Evolutionary conservation across 2,329 filamentous ascomycete genomes (phyloP).

Genomic region (Fusarium coffeatum): DNA sequence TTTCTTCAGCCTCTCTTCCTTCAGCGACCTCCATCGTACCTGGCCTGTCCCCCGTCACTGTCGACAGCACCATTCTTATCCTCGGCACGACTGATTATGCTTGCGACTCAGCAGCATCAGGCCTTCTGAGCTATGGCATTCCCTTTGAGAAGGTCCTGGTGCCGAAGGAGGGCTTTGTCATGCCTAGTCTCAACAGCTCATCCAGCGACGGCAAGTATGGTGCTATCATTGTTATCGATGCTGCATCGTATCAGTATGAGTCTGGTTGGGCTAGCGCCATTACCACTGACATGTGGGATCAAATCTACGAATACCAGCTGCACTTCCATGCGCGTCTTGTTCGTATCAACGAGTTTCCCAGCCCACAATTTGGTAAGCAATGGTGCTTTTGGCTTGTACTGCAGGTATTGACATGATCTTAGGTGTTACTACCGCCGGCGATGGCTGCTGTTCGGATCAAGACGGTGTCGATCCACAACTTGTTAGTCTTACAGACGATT

Average conservation of each 20-base stretch:
- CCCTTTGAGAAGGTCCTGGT: conserved; percentile 26
- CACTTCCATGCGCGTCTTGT: conserved; percentile 32
- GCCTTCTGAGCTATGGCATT: conserved; percentile 34
- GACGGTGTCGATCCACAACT: conserved; percentile 9
- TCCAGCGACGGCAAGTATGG: conserved; percentile 21
- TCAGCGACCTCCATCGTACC: neutral
- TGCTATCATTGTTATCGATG: conserved; percentile 24
- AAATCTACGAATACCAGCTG: conserved; percentile 25
- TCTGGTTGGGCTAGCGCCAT: conserved; percentile 29
- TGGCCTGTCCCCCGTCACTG: neutral
- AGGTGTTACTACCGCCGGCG: neutral
- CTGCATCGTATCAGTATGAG: conserved; percentile 28
- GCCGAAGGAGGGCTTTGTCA: conserved; percentile 6
- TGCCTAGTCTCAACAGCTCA: conserved; percentile 27
- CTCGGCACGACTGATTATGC: conserved; percentile 6
- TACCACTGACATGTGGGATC: conserved; percentile 23
- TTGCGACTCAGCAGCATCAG: conserved; percentile 1
- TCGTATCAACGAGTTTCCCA: conserved; percentile 35
- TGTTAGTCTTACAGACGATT: conserved; percentile 26
- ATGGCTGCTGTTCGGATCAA: conserved; percentile 3
- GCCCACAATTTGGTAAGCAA: conserved; percentile 19
- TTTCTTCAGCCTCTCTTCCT: neutral
- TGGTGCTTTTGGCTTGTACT: too few species aligned
- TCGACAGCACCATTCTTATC: conserved; percentile 6
- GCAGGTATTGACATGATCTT: neutral